Percentiles rank a stretch among this genome's conserved stretches.
phyloP scores from a whole-genome alignment of 2,329 filamentous ascomycete genomes.

The Aspergillus phoenicis region DNA sequence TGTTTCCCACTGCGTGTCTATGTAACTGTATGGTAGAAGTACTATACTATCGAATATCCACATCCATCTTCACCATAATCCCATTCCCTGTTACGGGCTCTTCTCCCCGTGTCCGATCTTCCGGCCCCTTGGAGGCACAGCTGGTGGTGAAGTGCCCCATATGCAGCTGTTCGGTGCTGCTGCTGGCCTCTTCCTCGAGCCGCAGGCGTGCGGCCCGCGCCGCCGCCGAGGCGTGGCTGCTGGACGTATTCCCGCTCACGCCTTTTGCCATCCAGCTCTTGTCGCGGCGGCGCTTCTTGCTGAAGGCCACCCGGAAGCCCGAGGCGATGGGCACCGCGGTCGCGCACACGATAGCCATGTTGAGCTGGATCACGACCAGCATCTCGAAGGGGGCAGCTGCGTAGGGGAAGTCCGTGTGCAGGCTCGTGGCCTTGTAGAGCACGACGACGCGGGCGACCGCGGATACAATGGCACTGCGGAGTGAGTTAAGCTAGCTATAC shows the following conservation, averaged over 20 bases:
- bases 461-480: not conserved
- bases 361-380: not conserved
- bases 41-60: too few relatives aligned
- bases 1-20: too few relatives aligned
- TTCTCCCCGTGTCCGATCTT: not conserved
- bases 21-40: too few relatives aligned
- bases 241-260: not conserved
- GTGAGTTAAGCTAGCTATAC: not conserved
- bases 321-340: not conserved
- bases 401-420: not conserved
- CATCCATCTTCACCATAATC: too few relatives aligned
- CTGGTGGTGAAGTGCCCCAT: slow-evolving; percentile 1
- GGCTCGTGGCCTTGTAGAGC: not conserved
- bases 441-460: not conserved
- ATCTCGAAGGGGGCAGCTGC: not conserved
- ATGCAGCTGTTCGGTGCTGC: not conserved
- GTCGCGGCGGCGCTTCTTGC: not conserved
- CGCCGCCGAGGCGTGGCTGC: not conserved
- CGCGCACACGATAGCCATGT: not conserved
- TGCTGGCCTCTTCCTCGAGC: not conserved
- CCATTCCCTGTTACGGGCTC: not conserved
- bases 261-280: not conserved
- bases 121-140: not conserved
- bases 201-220: not conserved
- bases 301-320: not conserved